phyloP scores from a whole-genome alignment of 2,329 filamentous ascomycete species.

The Colletotrichum gloeosporioides region DNA sequence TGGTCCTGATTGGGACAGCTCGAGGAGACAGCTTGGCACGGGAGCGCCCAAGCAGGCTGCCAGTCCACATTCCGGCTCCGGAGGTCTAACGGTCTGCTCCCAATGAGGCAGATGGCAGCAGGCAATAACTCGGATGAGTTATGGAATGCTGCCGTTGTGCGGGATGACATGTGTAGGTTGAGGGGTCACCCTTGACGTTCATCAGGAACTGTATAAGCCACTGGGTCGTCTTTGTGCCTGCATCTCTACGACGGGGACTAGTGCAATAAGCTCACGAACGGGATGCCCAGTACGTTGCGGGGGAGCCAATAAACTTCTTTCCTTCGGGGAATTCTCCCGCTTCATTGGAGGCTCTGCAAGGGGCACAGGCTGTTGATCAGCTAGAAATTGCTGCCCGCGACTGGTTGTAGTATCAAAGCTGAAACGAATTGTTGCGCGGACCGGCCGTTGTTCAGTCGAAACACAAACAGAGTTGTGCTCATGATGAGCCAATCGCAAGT shows the following conservation, averaged over 20 bases:
- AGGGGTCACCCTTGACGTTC: neutral
- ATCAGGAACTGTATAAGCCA: neutral
- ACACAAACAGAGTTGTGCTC: neutral
- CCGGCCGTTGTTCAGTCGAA: slow-evolving; percentile 11
- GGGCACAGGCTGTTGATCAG: neutral
- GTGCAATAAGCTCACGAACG: neutral
- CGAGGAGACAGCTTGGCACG: neutral
- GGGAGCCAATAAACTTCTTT: neutral
- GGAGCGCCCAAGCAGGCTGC: neutral
- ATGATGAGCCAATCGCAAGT: slow-evolving; percentile 11
- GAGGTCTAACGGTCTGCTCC: neutral
- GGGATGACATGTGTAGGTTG: slow-evolving; percentile 7
- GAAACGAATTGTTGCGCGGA: slow-evolving; percentile 8
- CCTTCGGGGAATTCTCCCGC: neutral
- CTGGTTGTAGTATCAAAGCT: slow-evolving; percentile 7
- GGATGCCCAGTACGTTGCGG: neutral
- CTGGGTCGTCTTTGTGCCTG: neutral
- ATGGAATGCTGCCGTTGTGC: neutral
- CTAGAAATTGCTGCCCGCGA: neutral
- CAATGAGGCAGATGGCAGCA: neutral
- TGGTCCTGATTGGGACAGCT: neutral
- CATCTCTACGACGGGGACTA: neutral
- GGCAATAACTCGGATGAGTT: neutral
- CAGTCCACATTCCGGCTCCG: neutral
- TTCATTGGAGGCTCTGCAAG: neutral